Percentiles rank a stretch among this genome's conserved stretches.
These are phyloP conservation scores for Racocetra persica DNA, from an alignment of 371 early-diverging fungal genomes.

Conservation along the genomic window DNA sequence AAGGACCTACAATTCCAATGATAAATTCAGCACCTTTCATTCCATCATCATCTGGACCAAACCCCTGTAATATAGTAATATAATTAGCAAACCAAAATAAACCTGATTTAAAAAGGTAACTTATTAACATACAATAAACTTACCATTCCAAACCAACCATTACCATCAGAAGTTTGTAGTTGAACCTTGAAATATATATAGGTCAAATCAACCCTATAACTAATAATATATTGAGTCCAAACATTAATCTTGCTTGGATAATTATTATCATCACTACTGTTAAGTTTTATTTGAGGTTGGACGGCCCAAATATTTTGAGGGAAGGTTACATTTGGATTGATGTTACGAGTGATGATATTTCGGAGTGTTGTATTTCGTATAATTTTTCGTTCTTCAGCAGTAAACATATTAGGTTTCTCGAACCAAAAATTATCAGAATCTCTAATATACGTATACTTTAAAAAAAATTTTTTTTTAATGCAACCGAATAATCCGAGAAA, in stretches of 20 bases:
- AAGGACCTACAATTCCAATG: not conserved
- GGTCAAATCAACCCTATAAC: not conserved
- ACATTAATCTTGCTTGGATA: not conserved
- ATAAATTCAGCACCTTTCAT: conserved; percentile 32
- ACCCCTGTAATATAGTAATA: not conserved
- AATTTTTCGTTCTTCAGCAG: not conserved
- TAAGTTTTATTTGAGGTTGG: not conserved
- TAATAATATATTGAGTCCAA: not conserved
- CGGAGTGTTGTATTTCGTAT: conserved; percentile 7
- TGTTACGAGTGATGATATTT: conserved; percentile 2
- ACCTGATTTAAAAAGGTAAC: too few relatives aligned
- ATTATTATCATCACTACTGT: not conserved
- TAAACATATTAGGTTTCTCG: conserved; percentile 9
- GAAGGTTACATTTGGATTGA: not conserved
- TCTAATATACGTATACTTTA: not conserved
- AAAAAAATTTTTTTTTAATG: too few relatives aligned
- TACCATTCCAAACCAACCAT: conserved; percentile 38
- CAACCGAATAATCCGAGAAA: too few relatives aligned
- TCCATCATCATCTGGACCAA: conserved; percentile 14
- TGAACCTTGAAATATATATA: conserved; percentile 4
- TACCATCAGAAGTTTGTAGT: not conserved
- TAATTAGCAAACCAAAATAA: too few relatives aligned
- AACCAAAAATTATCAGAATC: conserved; percentile 33
- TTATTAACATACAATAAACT: not conserved
- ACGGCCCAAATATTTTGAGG: conserved; percentile 20